phyloP scores from a whole-genome alignment of 1,284 basidiomycete species.

The Sparassis latifolia region DNA sequence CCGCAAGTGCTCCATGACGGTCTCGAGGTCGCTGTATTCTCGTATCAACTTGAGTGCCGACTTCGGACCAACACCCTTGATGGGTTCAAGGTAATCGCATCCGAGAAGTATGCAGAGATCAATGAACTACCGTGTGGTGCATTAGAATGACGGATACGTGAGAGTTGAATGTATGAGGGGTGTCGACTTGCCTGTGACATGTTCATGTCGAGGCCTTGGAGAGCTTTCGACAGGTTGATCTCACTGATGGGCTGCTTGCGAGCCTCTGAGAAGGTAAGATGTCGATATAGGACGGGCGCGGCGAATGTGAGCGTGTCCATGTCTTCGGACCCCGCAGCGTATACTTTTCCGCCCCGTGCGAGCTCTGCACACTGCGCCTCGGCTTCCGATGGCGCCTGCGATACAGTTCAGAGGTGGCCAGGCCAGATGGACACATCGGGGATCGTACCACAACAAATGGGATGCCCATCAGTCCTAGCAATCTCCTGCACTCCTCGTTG shows the following conservation, averaged over 20 bases:
- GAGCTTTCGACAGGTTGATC: slow-evolving; percentile 76
- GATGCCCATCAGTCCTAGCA: slow-evolving; percentile 95
- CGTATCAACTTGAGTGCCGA: slow-evolving; percentile 91
- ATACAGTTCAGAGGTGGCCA: too few relatives aligned
- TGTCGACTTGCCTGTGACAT: slow-evolving; percentile 65
- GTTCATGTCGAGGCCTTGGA: slow-evolving; percentile 86
- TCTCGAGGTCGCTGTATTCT: slow-evolving; percentile 78
- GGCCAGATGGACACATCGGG: slow-evolving; percentile 18
- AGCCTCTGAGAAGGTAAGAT: slow-evolving; percentile 98
- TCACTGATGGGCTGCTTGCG: slow-evolving; percentile 98
- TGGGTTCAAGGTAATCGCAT: slow-evolving; percentile 97
- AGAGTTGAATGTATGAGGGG: neutral
- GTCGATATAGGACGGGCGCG: slow-evolving; percentile 87
- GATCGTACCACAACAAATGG: slow-evolving; percentile 75
- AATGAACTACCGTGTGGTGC: slow-evolving; percentile 63
- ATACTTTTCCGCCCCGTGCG: slow-evolving; percentile 91
- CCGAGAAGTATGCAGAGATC: slow-evolving; percentile 96
- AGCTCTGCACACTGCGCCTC: slow-evolving; percentile 99
- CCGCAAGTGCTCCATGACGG: slow-evolving; percentile 77
- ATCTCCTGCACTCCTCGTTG: slow-evolving; percentile 89
- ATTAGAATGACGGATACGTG: neutral
- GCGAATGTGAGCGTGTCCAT: slow-evolving; percentile 99
- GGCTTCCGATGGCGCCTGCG: slow-evolving; percentile 92
- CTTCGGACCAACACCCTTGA: slow-evolving; percentile 93
- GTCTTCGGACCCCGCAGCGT: slow-evolving; percentile 96